phyloP scores from a whole-genome alignment of 257 asterid genomes.

The Ajuga chamaepitys region DNA sequence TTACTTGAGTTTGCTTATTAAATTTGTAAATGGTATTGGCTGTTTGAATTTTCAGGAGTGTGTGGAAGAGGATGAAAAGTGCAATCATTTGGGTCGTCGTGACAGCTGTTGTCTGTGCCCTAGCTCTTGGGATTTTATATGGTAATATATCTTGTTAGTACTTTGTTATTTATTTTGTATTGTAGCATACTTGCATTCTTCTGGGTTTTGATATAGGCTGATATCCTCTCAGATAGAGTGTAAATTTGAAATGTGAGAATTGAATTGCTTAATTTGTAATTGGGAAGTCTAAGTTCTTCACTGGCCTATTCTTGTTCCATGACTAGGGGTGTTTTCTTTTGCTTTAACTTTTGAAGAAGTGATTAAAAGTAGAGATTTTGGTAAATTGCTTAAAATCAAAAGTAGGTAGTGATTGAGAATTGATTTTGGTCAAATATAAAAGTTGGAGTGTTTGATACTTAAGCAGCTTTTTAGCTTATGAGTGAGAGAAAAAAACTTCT shows the following conservation, averaged over 20 bases:
- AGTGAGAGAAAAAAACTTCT: too few species aligned
- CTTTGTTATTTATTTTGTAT: not conserved
- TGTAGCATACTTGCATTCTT: not conserved
- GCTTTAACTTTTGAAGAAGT: too few species aligned
- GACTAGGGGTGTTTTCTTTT: too few species aligned
- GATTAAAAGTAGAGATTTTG: too few species aligned
- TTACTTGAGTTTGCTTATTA: not conserved
- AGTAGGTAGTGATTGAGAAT: too few species aligned
- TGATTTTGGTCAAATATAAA: too few species aligned
- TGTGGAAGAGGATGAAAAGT: conserved; percentile 84
- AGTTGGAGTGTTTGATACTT: too few species aligned
- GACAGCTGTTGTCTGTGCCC: conserved; percentile 82
- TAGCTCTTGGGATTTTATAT: conserved; percentile 78
- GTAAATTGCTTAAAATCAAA: too few species aligned
- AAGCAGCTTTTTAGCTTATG: too few species aligned
- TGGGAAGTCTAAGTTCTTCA: not conserved
- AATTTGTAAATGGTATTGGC: not conserved
- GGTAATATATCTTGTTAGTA: conserved; percentile 33
- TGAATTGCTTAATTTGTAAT: not conserved
- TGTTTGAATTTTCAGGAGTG: conserved; percentile 45
- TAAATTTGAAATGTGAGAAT: not conserved
- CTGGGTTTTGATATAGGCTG: not conserved
- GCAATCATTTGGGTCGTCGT: conserved; percentile 75
- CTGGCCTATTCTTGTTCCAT: not conserved
- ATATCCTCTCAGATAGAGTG: not conserved